Percentiles rank a stretch among this genome's conserved stretches.
Evolutionary conservation across 1,284 basidiomycete genomes (phyloP).

Genomic region (Irpex lacteus): DNA sequence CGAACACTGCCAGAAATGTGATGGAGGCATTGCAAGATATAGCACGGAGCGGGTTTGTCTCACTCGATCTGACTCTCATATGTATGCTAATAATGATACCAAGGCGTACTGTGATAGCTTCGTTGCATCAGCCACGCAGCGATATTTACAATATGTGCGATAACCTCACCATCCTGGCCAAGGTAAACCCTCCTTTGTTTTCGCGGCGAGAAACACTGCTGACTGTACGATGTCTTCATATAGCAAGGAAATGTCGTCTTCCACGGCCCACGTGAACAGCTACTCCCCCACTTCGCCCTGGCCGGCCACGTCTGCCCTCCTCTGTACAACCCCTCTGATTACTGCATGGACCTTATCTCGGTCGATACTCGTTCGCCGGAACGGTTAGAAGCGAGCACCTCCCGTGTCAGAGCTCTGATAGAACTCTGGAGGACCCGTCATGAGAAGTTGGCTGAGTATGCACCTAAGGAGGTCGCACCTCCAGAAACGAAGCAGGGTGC

Average conservation of each 20-base stretch:
- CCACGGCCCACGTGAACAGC: slow-evolving; percentile 13
- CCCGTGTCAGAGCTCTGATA: slow-evolving; percentile 10
- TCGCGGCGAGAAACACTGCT: neutral
- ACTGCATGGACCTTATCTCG: slow-evolving; percentile 17
- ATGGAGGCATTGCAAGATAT: slow-evolving; percentile 42
- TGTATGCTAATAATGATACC: neutral
- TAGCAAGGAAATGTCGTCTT: slow-evolving; percentile 34
- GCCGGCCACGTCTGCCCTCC: slow-evolving; percentile 16
- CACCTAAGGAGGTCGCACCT: neutral
- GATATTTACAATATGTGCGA: slow-evolving; percentile 46
- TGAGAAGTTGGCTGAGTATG: slow-evolving; percentile 10
- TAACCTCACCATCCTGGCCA: slow-evolving; percentile 45
- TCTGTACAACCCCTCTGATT: slow-evolving; percentile 18
- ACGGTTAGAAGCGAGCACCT: slow-evolving; percentile 5
- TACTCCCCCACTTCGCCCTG: slow-evolving; percentile 15
- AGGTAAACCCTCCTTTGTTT: slow-evolving; percentile 27
- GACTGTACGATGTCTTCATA: neutral
- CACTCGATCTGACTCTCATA: neutral
- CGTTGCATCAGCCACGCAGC: slow-evolving; percentile 50
- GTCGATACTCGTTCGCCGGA: slow-evolving; percentile 12
- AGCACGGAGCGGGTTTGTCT: slow-evolving; percentile 36
- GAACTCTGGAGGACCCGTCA: slow-evolving; percentile 11
- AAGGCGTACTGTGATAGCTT: slow-evolving; percentile 45
- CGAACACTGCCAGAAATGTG: slow-evolving; percentile 42
- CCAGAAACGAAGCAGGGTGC: neutral